Base-by-base conservation (phyloP, 2,329 filamentous ascomycete species). In the Pyrenophora teres region DNA sequence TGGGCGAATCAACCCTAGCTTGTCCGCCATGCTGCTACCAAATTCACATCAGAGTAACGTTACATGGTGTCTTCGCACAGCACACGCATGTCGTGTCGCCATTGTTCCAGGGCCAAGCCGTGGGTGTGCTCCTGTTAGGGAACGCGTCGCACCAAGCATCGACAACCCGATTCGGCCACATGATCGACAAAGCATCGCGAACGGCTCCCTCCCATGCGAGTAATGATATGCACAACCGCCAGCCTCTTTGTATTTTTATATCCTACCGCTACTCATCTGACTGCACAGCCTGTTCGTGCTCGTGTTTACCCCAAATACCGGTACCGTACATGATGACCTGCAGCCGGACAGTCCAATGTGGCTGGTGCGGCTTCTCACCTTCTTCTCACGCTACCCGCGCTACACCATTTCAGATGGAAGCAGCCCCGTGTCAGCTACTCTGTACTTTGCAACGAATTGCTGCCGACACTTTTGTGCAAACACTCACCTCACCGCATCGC, bases 41-140 rank as follows among this genome's bases (percentile, higher is more conserved):
- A 44, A n/a, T 35, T 42, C 42, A 35, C 32, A 38, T 21, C 32
- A 27, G 46, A 25, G 54, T 54, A 54, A 57, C 54, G 56, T 59
- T 54, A 57, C 56, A 59, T 59, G 50, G 46, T 31, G 35, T 23
- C 33, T 39, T 21, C 30, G 31, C 27, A 4, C 44, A 32, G 27
- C 35, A 39, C 9, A 6, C 19, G 35, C 19, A 35, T 10, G 23
- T 38, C 30, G 40, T 41, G 16, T 31, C 18, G 27, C 27, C 27
- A 30, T 30, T 33, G 40, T 40, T 51, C 48, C 46, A 30, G 25
- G 12, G 8, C 31, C 38, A 23, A 21, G 7, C 31, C 19, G 19
- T 45, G 39, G 41, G 31, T 44, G 36, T 40, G 19, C 27, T 42
- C 35, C 21, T 43, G 46, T 41, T 43, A 41, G 38, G 31, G 19